Conservation (phyloP, 2,329 filamentous ascomycete genomes). For the Simplicillium aogashimaense region DNA sequence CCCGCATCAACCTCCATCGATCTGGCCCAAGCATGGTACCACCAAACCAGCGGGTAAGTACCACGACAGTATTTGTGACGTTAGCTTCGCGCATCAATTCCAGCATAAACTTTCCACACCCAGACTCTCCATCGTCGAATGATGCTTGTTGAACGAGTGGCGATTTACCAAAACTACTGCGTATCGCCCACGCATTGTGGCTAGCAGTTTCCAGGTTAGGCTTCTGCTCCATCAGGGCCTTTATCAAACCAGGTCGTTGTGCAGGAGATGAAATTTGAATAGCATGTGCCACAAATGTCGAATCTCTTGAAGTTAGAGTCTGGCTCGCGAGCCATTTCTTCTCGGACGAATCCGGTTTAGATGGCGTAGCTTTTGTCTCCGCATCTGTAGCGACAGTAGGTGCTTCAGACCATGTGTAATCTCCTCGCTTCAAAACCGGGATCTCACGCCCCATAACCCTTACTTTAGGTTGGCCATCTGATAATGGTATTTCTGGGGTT, state of each 20-base stretch:
- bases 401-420: conserved; percentile 41
- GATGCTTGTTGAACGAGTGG: conserved; percentile 37
- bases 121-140: conserved; percentile 52
- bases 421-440: conserved; percentile 66
- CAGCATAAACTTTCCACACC: conserved; percentile 47
- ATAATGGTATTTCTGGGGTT: conserved; percentile 63
- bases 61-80: conserved; percentile 41
- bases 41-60: conserved; percentile 54
- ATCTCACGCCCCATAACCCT: conserved; percentile 65
- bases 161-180: conserved; percentile 23
- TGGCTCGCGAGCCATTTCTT: conserved; percentile 41
- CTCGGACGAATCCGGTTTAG: conserved; percentile 5
- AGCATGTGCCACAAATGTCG: conserved; percentile 48
- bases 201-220: conserved; percentile 41
- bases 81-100: conserved; percentile 41
- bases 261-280: conserved; percentile 23
- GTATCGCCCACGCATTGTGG: conserved; percentile 47
- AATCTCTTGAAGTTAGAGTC: conserved; percentile 40
- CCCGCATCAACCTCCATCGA: conserved; percentile 52
- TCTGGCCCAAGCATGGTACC: conserved; percentile 52
- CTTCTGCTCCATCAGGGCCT: conserved; percentile 35
- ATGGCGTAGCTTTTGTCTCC: conserved; percentile 7
- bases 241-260: conserved; percentile 32
- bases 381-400: conserved; percentile 2
- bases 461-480: conserved; percentile 64